Conservation (phyloP, 2,329 filamentous ascomycete species). For the Aureobasidium mangrovei region DNA sequence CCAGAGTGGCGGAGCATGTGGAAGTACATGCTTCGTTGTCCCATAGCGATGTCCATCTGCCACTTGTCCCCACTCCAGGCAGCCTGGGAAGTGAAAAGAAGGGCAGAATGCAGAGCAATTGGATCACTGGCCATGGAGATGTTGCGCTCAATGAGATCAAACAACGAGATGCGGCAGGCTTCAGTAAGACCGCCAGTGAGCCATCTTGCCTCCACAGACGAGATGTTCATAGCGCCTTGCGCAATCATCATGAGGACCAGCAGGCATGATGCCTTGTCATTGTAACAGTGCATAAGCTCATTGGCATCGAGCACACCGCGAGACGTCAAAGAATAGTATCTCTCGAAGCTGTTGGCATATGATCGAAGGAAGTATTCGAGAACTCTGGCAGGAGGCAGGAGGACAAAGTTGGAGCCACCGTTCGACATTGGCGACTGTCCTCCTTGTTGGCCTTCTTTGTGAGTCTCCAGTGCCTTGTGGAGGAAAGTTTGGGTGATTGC, state of each 20-base stretch:
- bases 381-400: constrained; percentile 56
- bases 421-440: constrained; percentile 39
- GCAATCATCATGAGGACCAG: constrained; percentile 64
- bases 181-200: constrained; percentile 59
- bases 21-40: constrained; percentile 64
- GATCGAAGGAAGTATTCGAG: constrained; percentile 59
- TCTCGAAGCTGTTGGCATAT: constrained; percentile 57
- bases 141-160: constrained; percentile 64
- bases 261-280: constrained; percentile 57
- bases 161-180: constrained; percentile 62
- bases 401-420: constrained; percentile 52
- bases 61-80: constrained; percentile 70
- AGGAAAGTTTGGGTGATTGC: constrained; percentile 63
- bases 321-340: constrained; percentile 56
- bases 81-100: constrained; percentile 59
- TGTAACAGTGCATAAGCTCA: constrained; percentile 52
- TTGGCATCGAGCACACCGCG: constrained; percentile 56
- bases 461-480: constrained; percentile 61
- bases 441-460: constrained; percentile 37
- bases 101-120: constrained; percentile 54
- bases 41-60: constrained; percentile 70
- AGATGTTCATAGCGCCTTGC: constrained; percentile 58
- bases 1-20: constrained; percentile 64
- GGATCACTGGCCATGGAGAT: constrained; percentile 59
- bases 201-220: constrained; percentile 55